Base-by-base conservation (phyloP, 2,329 filamentous ascomycete genomes). In the Aspergillus fischeri region DNA sequence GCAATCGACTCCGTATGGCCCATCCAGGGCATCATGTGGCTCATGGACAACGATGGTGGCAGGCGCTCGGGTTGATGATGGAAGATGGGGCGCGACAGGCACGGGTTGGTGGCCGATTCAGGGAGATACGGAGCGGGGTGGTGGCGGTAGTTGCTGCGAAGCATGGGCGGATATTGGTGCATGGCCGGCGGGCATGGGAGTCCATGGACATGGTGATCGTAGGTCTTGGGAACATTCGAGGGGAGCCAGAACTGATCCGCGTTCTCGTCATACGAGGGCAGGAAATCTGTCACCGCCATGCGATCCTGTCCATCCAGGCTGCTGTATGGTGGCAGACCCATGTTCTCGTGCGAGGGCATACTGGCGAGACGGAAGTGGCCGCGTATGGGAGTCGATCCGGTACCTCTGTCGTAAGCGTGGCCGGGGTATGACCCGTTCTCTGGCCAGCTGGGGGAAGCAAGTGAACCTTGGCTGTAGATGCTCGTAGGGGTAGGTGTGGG, bases 401-500 rank as follows among this genome's bases (percentile, higher is more conserved):
- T 65, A 53, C 60, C 65, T 60, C 68, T 69, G 59, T 63, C 73
- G 60, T 58, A 72, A 6, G 47, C 62, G 47, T 73, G 67, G 49
- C 65, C 67, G 11, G 69, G 61, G 29, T 65, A 70, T 14, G 64
- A 62, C 28, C 62, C 61, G 9, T 62, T 59, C 25, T 75, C 73
- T 54, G 69, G 73, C 72, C 72, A 75, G 3, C 66, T 60, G 0
- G 73, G 73, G 0, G 73, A 75, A 32, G 71, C 68, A 57, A 75
- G 51, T 7, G 73, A 73, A 20, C 66, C 64, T 53, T 75, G 72
- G 58, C 73, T 74, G 57, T 75, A 75, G 25, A 75, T 60, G 54
- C 70, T 75, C 27, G 72, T 74, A 3, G 73, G 72, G 2, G 73
- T 75, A 1, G 71, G 72, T 20, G 71, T 75, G 0, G 73, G 73